Evolutionary conservation across 1,139 yeast genomes (phyloP).

Genomic region (Waltiozyma sp.): DNA sequence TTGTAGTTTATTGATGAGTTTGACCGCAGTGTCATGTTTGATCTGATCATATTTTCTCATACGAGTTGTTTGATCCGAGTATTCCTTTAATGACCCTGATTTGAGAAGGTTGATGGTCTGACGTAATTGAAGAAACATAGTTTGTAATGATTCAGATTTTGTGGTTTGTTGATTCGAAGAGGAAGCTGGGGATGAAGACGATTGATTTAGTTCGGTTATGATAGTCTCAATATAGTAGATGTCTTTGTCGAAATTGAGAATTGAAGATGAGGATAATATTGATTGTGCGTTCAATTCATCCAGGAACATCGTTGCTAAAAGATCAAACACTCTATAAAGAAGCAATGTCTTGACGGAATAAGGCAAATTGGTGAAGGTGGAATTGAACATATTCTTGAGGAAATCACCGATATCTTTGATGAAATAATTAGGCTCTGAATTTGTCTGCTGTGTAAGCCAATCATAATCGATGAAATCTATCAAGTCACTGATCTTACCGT

Average conservation of each 20-base stretch:
- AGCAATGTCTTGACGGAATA: constrained; percentile 67
- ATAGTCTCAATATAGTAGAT: constrained; percentile 46
- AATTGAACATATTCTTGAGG: constrained; percentile 74
- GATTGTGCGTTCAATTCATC: constrained; percentile 45
- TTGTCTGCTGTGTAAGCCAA: constrained; percentile 49
- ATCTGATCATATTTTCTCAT: constrained; percentile 52
- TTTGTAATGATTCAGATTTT: constrained; percentile 27
- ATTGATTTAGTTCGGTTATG: constrained; percentile 28
- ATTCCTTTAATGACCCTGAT: constrained; percentile 38
- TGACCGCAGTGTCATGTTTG: constrained; percentile 46
- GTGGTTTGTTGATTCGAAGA: background rate
- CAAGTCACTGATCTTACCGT: constrained; percentile 65
- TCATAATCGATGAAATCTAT: constrained; percentile 81
- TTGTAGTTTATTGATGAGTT: constrained; percentile 22
- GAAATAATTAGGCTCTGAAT: constrained; percentile 59
- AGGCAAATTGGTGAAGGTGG: constrained; percentile 81
- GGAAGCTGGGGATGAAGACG: constrained; percentile 11
- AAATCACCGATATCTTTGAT: constrained; percentile 82
- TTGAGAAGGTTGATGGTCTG: constrained; percentile 51
- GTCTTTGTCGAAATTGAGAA: constrained; percentile 53
- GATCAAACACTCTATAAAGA: constrained; percentile 78
- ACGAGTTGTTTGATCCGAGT: constrained; percentile 41
- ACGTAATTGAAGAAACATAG: constrained; percentile 47
- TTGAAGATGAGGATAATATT: constrained; percentile 27
- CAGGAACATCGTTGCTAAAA: constrained; percentile 63